Evolutionary conservation across 1,139 yeast genomes (phyloP).

Genomic region (Debaryomycetaceae sp.): DNA sequence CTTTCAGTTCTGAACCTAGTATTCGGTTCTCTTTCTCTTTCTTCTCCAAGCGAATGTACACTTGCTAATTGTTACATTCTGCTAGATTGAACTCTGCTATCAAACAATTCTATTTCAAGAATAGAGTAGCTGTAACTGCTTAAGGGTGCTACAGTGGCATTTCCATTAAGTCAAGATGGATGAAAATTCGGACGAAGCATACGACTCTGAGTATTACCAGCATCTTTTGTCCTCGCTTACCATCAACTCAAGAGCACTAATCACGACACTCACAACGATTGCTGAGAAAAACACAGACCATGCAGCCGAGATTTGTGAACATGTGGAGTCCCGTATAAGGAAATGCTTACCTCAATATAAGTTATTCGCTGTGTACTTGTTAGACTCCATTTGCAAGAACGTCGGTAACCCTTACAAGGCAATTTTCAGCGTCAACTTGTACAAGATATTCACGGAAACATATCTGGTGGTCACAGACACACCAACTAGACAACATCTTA

Average conservation of each 20-base stretch:
- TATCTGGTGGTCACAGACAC: slow-evolving; percentile 40
- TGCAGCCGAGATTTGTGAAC: slow-evolving; percentile 29
- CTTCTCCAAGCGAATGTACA: neutral
- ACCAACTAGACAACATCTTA: slow-evolving; percentile 33
- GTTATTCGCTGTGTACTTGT: slow-evolving; percentile 33
- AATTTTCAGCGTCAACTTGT: slow-evolving; percentile 32
- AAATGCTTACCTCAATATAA: slow-evolving; percentile 40
- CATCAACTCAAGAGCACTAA: slow-evolving; percentile 36
- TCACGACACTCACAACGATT: slow-evolving; percentile 36
- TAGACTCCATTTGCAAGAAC: slow-evolving; percentile 43
- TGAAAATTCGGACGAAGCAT: slow-evolving; percentile 11
- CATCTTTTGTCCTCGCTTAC: slow-evolving; percentile 32
- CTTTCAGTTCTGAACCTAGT: neutral
- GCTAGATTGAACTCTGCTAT: neutral
- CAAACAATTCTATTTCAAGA: neutral
- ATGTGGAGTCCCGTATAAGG: slow-evolving; percentile 33
- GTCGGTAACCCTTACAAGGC: slow-evolving; percentile 44
- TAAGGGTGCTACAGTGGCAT: neutral
- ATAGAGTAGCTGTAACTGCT: neutral
- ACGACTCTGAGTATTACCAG: slow-evolving; percentile 29
- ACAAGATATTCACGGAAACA: slow-evolving; percentile 34
- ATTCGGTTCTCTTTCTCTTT: neutral
- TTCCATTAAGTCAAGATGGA: slow-evolving; percentile 1
- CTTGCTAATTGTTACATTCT: neutral
- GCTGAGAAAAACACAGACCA: slow-evolving; percentile 32